Conservation (phyloP, 2,329 filamentous ascomycete genomes). For the Aspergillus quadrilineatus region DNA sequence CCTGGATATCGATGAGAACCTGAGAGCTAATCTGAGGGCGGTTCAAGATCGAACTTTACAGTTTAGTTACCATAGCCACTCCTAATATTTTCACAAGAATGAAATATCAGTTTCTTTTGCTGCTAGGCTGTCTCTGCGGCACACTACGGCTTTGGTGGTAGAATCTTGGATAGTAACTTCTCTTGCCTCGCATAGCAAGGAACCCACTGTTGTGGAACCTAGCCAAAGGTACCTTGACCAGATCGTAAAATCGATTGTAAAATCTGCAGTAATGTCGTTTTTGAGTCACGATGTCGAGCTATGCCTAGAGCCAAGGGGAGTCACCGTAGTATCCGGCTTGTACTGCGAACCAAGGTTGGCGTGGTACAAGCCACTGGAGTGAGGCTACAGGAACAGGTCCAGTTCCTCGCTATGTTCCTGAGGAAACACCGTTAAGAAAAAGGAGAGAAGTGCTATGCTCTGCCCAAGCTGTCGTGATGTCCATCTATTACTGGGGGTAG, state of each 20-base stretch:
- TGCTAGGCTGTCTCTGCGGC: no score
- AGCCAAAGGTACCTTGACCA: neutral
- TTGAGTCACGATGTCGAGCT: neutral
- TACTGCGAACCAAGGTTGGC: neutral
- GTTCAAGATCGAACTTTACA: neutral
- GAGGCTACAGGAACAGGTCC: neutral
- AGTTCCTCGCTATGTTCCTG: neutral
- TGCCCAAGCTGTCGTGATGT: neutral
- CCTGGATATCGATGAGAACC: constrained; percentile 46
- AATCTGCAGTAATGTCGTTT: neutral
- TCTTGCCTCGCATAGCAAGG: neutral
- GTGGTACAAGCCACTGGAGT: neutral
- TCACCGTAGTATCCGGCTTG: neutral
- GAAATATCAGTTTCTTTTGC: no score
- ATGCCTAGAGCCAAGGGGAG: neutral
- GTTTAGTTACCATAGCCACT: neutral
- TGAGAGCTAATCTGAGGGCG: constrained; percentile 49
- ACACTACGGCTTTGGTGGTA: neutral
- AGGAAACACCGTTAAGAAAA: neutral
- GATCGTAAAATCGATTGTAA: neutral
- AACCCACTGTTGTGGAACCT: neutral
- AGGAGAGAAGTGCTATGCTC: neutral
- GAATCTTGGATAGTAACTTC: neutral
- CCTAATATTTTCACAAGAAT: neutral
- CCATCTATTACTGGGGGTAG: neutral